Conservation (phyloP, 2,329 filamentous ascomycete genomes). For the Sarocladium strictum region DNA sequence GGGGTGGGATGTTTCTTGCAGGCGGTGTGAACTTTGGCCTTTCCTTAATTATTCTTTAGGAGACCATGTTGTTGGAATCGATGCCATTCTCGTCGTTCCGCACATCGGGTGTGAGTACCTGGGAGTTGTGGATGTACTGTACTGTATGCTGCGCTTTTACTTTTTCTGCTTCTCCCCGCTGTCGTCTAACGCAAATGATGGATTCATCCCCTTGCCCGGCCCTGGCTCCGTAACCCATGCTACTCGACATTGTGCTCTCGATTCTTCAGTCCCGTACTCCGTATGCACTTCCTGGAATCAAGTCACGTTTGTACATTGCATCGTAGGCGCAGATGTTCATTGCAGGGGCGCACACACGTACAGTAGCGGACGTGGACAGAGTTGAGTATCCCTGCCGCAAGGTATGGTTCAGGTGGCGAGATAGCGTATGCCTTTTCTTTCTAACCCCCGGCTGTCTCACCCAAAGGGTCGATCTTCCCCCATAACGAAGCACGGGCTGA, state of each 20-base stretch:
- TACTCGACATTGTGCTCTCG: too few relatives aligned
- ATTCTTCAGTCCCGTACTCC: too few relatives aligned
- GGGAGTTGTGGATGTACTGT: too few relatives aligned
- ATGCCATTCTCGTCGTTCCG: constrained; percentile 2
- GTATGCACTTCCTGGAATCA: too few relatives aligned
- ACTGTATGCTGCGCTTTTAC: not conserved
- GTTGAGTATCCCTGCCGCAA: not conserved
- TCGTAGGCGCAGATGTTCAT: too few relatives aligned
- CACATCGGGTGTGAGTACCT: not conserved
- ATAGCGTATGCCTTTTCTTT: not conserved
- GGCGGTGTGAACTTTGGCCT: not conserved
- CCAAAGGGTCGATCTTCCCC: not conserved
- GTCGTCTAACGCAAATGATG: not conserved
- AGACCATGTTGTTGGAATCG: not conserved
- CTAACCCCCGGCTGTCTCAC: constrained; percentile 2
- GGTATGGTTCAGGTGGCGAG: constrained; percentile 1
- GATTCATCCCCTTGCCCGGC: not conserved
- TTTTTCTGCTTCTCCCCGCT: not conserved
- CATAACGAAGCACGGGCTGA: constrained; percentile 7
- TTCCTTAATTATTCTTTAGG: not conserved
- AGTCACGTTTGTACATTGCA: too few relatives aligned
- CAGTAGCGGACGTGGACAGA: not conserved
- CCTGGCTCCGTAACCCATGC: too few relatives aligned
- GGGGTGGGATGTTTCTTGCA: not conserved
- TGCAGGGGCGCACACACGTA: too few relatives aligned